A percentile compares a stretch with the other conserved stretches of the same genome.
These are phyloP conservation scores for Coniochaeta sp. DNA, from an alignment of 2,329 filamentous ascomycete species.

Conservation along the genomic window DNA sequence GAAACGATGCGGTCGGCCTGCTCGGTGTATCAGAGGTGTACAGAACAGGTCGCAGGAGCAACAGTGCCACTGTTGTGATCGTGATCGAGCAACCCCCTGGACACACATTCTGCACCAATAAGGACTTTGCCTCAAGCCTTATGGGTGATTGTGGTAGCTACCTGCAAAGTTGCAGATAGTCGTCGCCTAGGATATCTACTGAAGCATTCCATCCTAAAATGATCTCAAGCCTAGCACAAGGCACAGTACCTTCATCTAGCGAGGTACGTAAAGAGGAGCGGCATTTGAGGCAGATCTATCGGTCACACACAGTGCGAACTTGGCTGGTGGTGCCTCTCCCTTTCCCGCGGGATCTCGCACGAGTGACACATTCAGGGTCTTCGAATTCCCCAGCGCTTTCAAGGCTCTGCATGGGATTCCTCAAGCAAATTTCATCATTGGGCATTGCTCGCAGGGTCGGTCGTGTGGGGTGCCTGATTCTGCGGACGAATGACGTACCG, in stretches of 20 bases:
- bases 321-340: too few relatives aligned
- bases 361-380: not conserved
- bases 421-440: not conserved
- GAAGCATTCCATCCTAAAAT: not conserved
- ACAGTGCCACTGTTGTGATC: not conserved
- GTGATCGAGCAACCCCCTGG: not conserved
- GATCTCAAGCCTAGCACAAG: too few relatives aligned
- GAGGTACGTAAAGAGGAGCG: too few relatives aligned
- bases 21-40: not conserved
- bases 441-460: not conserved
- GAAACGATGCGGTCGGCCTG: not conserved
- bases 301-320: not conserved
- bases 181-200: not conserved
- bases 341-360: not conserved
- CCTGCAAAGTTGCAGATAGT: not conserved
- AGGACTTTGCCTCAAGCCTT: too few relatives aligned
- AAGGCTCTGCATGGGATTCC: not conserved
- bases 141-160: too few relatives aligned
- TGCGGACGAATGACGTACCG: not conserved
- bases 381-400: not conserved
- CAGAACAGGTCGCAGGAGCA: not conserved
- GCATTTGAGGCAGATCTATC: too few relatives aligned
- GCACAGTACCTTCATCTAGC: too few relatives aligned
- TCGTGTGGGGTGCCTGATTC: not conserved
- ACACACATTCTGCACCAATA: too few relatives aligned